phyloP scores from a whole-genome alignment of 208 protist genomes.

The Leishmania turanica region DNA sequence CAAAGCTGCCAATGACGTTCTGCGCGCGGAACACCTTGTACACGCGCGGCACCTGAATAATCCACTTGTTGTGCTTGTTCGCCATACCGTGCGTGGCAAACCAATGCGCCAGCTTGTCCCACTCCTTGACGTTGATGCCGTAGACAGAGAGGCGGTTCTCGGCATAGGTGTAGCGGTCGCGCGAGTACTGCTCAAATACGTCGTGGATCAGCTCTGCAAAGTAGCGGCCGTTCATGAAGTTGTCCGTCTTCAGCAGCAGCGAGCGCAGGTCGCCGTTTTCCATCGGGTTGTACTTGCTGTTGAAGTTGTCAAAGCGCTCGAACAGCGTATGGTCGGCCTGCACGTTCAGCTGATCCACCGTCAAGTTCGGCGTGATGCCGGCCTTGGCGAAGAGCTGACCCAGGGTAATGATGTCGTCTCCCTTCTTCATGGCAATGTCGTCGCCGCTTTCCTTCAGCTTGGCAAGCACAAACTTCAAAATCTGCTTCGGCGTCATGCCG shows the following conservation, averaged over 20 bases:
- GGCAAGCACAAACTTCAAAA: conserved; percentile 95
- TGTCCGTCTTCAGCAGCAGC: conserved; percentile 99
- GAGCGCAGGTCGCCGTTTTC: conserved; percentile 94
- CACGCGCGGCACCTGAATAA: conserved; percentile 98
- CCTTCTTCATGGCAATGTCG: conserved; percentile 92
- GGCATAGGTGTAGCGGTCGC: conserved; percentile 96
- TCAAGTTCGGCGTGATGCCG: conserved; percentile 91
- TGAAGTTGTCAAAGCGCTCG: conserved; percentile 99
- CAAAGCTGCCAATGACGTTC: conserved; percentile 94
- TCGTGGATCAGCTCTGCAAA: conserved; percentile 97
- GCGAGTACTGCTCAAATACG: conserved; percentile 95
- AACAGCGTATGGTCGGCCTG: conserved; percentile 96
- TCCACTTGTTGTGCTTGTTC: conserved; percentile 97
- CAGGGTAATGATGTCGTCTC: conserved; percentile 86
- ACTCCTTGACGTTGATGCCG: conserved; percentile 95
- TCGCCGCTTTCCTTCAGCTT: conserved; percentile 92
- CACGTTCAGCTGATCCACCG: conserved; percentile 96
- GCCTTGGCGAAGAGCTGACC: conserved; percentile 85
- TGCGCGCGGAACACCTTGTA: conserved; percentile 94
- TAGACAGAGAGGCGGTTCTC: conserved; percentile 94
- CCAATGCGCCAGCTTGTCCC: conserved; percentile 96
- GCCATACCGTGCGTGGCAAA: conserved; percentile 95
- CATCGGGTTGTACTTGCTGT: conserved; percentile 98
- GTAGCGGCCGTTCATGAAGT: conserved; percentile 98
- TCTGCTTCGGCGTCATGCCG: conserved; percentile 94